These are phyloP conservation scores for Cladobotryum mycophilum DNA, from an alignment of 2,329 filamentous ascomycete species.

Conservation along the genomic window DNA sequence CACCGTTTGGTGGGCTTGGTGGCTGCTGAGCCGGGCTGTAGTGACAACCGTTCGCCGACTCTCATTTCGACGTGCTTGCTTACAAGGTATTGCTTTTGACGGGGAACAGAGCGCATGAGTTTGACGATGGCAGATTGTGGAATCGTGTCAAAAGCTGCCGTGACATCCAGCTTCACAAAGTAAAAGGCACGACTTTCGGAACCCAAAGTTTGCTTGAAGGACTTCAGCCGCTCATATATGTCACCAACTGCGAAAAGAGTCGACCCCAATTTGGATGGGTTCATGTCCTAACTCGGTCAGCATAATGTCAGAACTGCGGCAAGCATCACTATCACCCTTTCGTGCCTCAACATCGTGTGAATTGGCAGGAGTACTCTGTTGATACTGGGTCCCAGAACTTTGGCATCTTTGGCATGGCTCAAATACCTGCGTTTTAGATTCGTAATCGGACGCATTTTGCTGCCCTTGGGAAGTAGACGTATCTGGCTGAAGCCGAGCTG, in stretches of 20 bases:
- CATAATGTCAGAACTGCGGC: background rate
- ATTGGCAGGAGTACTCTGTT: slow-evolving; percentile 59
- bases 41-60: slow-evolving; percentile 30
- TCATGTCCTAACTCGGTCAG: slow-evolving; percentile 21
- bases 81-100: slow-evolving; percentile 60
- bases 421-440: slow-evolving; percentile 67
- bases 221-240: slow-evolving; percentile 65
- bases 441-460: slow-evolving; percentile 74
- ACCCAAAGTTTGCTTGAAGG: slow-evolving; percentile 54
- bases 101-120: slow-evolving; percentile 54
- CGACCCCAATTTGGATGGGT: slow-evolving; percentile 63
- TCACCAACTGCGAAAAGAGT: slow-evolving; percentile 77
- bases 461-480: slow-evolving; percentile 74
- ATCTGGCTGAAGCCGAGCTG: slow-evolving; percentile 71
- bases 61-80: slow-evolving; percentile 69
- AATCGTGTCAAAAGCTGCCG: slow-evolving; percentile 91
- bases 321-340: slow-evolving; percentile 51
- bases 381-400: slow-evolving; percentile 42
- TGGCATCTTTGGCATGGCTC: slow-evolving; percentile 46
- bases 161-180: slow-evolving; percentile 89
- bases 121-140: slow-evolving; percentile 69
- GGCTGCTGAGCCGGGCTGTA: slow-evolving; percentile 16
- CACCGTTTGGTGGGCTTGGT: slow-evolving; percentile 43
- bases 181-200: slow-evolving; percentile 49
- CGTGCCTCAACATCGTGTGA: slow-evolving; percentile 69